These are phyloP conservation scores for Hemerocallis citrina DNA, from an alignment of 106 monocot genomes.

Conservation along the genomic window DNA sequence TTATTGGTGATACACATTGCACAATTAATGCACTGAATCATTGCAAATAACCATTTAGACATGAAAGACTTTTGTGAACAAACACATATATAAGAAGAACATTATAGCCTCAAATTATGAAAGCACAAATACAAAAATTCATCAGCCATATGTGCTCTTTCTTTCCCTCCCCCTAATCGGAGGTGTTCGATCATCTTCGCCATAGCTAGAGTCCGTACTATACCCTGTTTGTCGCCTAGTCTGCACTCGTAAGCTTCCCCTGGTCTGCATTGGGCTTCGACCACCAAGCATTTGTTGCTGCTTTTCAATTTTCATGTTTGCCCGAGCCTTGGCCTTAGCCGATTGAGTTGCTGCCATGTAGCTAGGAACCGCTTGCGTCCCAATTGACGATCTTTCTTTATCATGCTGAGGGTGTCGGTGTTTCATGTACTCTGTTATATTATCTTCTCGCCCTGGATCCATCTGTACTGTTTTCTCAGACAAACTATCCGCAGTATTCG, in stretches of 20 bases:
- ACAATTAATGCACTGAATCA: too few species aligned
- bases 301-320: background rate
- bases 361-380: background rate
- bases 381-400: background rate
- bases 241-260: background rate
- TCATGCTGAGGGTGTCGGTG: background rate
- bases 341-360: slow-evolving; percentile 7
- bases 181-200: background rate
- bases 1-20: too few species aligned
- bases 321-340: slow-evolving; percentile 3
- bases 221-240: background rate
- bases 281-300: too few species aligned
- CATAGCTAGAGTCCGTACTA: slow-evolving; percentile 6
- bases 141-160: too few species aligned
- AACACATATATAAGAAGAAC: too few species aligned
- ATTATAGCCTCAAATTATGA: too few species aligned
- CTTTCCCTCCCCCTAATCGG: background rate
- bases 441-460: background rate
- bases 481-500: background rate
- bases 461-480: slow-evolving; percentile 5
- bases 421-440: background rate
- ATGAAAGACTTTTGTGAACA: too few species aligned
- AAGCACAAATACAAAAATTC: too few species aligned
- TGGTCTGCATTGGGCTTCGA: background rate
- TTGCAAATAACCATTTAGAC: too few species aligned